Base-by-base conservation (phyloP, 2,329 filamentous ascomycete species). In the Colletotrichum sansevieriae region DNA sequence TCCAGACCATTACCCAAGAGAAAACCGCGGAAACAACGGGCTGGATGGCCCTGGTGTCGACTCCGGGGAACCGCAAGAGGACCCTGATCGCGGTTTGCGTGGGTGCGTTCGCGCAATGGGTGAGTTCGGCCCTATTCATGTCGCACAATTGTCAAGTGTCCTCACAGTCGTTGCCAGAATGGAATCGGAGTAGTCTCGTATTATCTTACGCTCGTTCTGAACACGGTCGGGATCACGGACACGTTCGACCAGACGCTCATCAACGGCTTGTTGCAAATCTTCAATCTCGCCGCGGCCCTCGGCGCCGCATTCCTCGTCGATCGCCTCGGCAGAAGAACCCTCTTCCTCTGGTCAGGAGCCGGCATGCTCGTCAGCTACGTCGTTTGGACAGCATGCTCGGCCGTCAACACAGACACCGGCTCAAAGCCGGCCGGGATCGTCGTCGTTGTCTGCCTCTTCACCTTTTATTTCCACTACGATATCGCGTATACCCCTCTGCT, bases 371-470 rank as follows among this genome's bases (percentile, higher is more conserved):
- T 73, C 41, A 74, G 73, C 13, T 78, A 76, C 55, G 72, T 77
- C 33, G 71, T 77, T 22, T 77, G 75, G 78, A 84, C 82, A 3
- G 78, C 77, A 1, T 74, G 75, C 62, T 77, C 77, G 12, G 78
- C 80, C 6, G 72, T 74, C 9, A 78, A 72, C 15, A 63, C 70
- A 2, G 71, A 72, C 7, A 71, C 69, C 68, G 70, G 73, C 8
- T 74, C 65, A 2, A 51, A 63, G 5, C 43, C 58, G 8, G 59
- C 52, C 18, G 82, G 81, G 12, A 78, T 80, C 55, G 82, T 78
- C 8, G 81, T 84, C 20, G 81, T 86, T 64, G 81, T 80, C 12
- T 80, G 81, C 68, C 79, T 85, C 25, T 85, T 80, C 72, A 75
- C 83, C 60, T 84, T 80, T 75, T 80, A 77, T 61, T 78, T 83